Evolutionary conservation across 345 rosid species (phyloP).

Genomic region (Citropsis articulata): DNA sequence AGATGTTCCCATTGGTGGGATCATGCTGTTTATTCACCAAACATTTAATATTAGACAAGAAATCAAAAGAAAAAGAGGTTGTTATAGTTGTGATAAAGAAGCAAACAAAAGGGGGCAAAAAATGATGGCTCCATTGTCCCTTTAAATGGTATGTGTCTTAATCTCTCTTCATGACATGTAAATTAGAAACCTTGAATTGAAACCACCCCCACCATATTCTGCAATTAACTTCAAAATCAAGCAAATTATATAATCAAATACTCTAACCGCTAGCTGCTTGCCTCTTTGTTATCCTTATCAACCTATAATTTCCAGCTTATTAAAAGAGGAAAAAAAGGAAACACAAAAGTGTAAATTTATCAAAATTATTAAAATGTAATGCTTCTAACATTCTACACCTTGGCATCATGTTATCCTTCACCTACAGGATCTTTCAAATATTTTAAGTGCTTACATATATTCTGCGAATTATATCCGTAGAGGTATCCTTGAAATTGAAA

Average conservation of each 20-base stretch:
- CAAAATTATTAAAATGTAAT: too few relatives aligned
- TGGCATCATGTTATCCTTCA: too few relatives aligned
- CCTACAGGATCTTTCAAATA: too few relatives aligned
- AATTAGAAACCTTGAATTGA: slow-evolving; percentile 7
- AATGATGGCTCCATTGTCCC: slow-evolving; percentile 20
- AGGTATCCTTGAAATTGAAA: too few relatives aligned
- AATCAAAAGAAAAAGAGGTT: slow-evolving; percentile 17
- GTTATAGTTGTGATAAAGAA: slow-evolving; percentile 44
- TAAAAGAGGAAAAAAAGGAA: neutral
- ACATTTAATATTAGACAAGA: slow-evolving; percentile 14
- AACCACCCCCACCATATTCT: slow-evolving; percentile 2
- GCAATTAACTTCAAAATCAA: slow-evolving; percentile 31
- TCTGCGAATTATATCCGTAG: too few relatives aligned
- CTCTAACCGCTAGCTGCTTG: slow-evolving; percentile 25
- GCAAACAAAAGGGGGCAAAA: slow-evolving; percentile 24
- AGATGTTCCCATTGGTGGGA: neutral
- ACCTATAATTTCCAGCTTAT: slow-evolving; percentile 3
- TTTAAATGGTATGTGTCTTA: slow-evolving; percentile 11
- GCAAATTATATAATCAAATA: slow-evolving; percentile 31
- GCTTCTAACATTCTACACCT: too few relatives aligned
- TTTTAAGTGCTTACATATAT: too few relatives aligned
- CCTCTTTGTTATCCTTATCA: slow-evolving; percentile 3
- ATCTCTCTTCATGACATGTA: slow-evolving; percentile 20
- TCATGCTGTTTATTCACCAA: slow-evolving; percentile 23
- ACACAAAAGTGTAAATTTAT: neutral